phyloP scores from a whole-genome alignment of 2,329 filamentous ascomycete species.

The Metarhizium anisopliae region DNA sequence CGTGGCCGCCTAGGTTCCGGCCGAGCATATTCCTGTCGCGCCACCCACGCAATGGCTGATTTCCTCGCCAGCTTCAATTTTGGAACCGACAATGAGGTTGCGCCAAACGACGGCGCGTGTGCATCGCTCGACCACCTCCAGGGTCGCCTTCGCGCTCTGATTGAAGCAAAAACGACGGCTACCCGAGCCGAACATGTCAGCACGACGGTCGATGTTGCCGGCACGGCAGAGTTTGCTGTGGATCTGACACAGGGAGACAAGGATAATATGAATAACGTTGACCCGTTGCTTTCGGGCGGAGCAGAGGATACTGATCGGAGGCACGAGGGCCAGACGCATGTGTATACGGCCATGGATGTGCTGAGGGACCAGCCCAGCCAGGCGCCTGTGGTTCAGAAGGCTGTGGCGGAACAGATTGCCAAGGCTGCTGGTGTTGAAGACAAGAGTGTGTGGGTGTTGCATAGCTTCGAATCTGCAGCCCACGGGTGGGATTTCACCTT shows the following conservation, averaged over 20 bases:
- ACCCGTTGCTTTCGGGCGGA: conserved; percentile 24
- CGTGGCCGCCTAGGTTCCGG: not conserved
- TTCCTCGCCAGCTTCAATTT: conserved; percentile 29
- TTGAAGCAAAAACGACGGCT: conserved; percentile 34
- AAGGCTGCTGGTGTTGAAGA: conserved; percentile 34
- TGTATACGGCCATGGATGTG: conserved; percentile 35
- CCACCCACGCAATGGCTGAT: conserved; percentile 24
- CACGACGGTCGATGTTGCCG: conserved; percentile 35
- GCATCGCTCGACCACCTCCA: conserved; percentile 36
- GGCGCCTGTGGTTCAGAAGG: conserved; percentile 38
- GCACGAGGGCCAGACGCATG: conserved; percentile 21
- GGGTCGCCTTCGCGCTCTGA: conserved; percentile 29
- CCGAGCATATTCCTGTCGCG: not conserved
- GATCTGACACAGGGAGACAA: conserved; percentile 27
- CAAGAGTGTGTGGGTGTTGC: conserved; percentile 37
- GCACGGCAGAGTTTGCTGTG: conserved; percentile 34
- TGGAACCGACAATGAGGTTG: conserved; percentile 12
- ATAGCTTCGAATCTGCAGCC: conserved; percentile 32
- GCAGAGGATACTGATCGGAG: conserved; percentile 9
- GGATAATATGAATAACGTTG: conserved; percentile 21
- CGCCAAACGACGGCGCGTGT: conserved; percentile 17
- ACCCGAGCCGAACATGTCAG: conserved; percentile 42
- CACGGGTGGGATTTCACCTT: conserved; percentile 47
- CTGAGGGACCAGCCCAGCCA: conserved; percentile 40
- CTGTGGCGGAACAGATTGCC: conserved; percentile 40